These are phyloP conservation scores for Paramecium octaurelia DNA, from an alignment of 73 alveolate species.

Conservation along the genomic window DNA sequence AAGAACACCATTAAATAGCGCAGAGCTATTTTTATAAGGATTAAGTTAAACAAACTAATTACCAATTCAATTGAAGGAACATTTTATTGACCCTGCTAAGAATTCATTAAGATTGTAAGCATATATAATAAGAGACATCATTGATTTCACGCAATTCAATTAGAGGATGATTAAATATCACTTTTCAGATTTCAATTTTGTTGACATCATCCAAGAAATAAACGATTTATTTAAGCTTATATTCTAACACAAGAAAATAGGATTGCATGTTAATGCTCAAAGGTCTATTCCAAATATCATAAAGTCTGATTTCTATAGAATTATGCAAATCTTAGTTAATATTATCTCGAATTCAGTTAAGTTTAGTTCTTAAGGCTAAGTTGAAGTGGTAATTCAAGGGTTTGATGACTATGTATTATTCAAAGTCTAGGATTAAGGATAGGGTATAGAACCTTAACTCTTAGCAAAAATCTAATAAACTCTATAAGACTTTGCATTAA, in stretches of 20 bases:
- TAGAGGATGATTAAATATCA: background rate
- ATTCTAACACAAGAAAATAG: background rate
- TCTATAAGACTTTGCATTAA: background rate
- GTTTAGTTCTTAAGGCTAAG: background rate
- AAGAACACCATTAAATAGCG: slow-evolving; percentile 45
- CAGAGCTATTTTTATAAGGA: background rate
- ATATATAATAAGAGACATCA: background rate
- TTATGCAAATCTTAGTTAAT: background rate
- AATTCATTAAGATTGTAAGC: slow-evolving; percentile 10
- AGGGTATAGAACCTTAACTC: background rate
- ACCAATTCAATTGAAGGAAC: background rate
- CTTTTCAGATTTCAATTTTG: background rate
- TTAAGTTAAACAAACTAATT: background rate
- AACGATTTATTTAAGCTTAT: background rate
- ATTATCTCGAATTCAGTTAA: background rate
- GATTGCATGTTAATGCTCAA: background rate
- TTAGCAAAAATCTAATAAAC: background rate
- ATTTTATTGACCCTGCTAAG: slow-evolving; percentile 4
- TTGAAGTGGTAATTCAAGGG: background rate
- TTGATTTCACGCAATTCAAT: slow-evolving; percentile 21
- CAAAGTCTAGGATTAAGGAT: background rate
- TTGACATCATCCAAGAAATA: background rate
- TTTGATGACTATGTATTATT: background rate
- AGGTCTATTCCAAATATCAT: background rate
- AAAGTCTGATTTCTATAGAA: background rate